Evolutionary conservation across 108 stramenopile genomes (phyloP).

Genomic region (Hondaea fermentalgiana): DNA sequence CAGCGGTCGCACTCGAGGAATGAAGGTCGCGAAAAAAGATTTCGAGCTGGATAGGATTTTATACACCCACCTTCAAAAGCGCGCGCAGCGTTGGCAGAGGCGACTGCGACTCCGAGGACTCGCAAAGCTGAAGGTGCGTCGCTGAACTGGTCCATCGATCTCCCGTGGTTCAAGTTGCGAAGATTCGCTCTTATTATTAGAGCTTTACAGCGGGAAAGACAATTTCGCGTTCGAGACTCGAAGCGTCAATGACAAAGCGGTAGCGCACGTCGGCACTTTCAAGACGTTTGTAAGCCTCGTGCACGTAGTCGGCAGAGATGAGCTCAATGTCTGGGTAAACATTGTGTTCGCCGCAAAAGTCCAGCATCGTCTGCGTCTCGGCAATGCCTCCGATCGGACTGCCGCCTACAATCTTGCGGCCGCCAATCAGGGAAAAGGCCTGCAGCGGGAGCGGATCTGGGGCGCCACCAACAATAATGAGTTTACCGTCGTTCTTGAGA

Average conservation of each 20-base stretch:
- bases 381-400: slow-evolving; percentile 47
- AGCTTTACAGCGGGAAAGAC: too few relatives aligned
- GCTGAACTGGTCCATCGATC: too few relatives aligned
- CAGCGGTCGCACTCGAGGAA: too few relatives aligned
- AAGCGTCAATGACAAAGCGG: slow-evolving; percentile 12
- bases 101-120: too few relatives aligned
- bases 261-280: neutral
- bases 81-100: too few relatives aligned
- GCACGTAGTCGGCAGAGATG: neutral
- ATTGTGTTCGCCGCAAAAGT: slow-evolving; percentile 47
- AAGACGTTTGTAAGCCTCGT: neutral
- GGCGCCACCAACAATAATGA: slow-evolving; percentile 30
- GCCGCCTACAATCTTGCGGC: slow-evolving; percentile 24
- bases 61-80: too few relatives aligned
- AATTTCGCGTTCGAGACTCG: neutral
- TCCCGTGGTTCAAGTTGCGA: too few relatives aligned
- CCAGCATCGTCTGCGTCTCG: slow-evolving; percentile 52
- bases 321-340: slow-evolving; percentile 43
- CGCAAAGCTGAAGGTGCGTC: too few relatives aligned
- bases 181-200: too few relatives aligned
- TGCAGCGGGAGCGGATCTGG: neutral
- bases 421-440: slow-evolving; percentile 23
- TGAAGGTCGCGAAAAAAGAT: too few relatives aligned
- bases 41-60: too few relatives aligned
- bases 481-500: slow-evolving; percentile 33